These are phyloP conservation scores for Chaetoceros tenuissimus DNA, from an alignment of 108 stramenopile genomes.

Conservation along the genomic window DNA sequence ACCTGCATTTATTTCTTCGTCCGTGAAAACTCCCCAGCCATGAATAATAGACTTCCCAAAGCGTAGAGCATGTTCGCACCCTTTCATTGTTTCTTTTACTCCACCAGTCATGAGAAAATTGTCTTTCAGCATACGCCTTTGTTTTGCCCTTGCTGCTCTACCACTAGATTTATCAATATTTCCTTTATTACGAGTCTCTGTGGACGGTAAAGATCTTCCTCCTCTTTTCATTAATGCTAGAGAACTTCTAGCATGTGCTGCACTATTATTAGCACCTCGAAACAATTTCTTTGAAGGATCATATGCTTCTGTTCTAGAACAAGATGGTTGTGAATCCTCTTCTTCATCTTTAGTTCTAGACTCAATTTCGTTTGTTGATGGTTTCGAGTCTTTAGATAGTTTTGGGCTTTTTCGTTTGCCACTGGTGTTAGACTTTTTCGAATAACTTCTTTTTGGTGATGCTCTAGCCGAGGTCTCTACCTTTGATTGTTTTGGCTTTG, in stretches of 20 bases:
- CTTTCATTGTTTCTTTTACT: constrained; percentile 43
- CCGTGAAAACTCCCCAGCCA: constrained; percentile 80
- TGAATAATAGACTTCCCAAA: constrained; percentile 70
- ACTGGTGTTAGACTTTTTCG: too few relatives aligned
- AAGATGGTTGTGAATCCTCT: too few relatives aligned
- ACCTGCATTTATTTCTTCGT: constrained; percentile 45
- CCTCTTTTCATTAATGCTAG: background rate
- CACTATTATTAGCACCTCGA: background rate
- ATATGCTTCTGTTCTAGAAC: constrained; percentile 5
- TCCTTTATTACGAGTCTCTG: constrained; percentile 27
- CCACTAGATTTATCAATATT: constrained; percentile 24
- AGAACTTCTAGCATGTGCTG: background rate
- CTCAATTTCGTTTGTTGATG: too few relatives aligned
- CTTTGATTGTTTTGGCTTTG: too few relatives aligned
- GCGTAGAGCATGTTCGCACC: constrained; percentile 54
- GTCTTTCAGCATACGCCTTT: constrained; percentile 57
- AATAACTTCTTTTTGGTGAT: too few relatives aligned
- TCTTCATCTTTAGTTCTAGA: too few relatives aligned
- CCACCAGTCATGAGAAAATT: constrained; percentile 26
- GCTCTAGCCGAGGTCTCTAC: too few relatives aligned
- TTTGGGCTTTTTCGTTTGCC: too few relatives aligned
- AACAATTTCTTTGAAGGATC: background rate
- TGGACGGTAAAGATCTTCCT: background rate
- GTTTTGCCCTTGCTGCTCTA: constrained; percentile 58
- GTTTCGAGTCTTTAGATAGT: too few relatives aligned